Evolutionary conservation across 495 filamentous ascomycete genomes (phyloP), one percentile per base, ranked within the genome.

Genomic region (Cercophora samala): DNA sequence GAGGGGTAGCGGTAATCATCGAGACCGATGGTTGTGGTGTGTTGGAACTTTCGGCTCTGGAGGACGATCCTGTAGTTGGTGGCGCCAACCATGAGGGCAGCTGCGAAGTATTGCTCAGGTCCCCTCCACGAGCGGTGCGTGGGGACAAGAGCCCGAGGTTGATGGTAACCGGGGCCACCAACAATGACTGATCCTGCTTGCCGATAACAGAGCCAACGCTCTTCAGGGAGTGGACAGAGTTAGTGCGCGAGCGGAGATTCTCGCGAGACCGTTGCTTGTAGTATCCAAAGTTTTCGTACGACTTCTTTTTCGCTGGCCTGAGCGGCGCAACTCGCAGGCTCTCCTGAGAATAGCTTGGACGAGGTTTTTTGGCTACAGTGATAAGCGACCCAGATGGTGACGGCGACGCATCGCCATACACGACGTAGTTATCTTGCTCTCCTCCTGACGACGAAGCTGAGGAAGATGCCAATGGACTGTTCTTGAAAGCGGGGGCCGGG

Each of bases 271-370:
- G 75, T 55, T 78, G 77, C 70, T 79, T 81, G 74, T 81, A 76
- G 69, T 82, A 82, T 9, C 81, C 79, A 24, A 82, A 69, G 24
- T 70, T 78, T 60, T 85, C 83, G 64, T 77, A 75, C n/a, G 82
- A 82, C 21, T 66, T 73, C 68, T 74, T 77, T 72, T 79, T 77
- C 67, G 75, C 69, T 11, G 79, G 76, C 32, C 79, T 72, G 15
- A 86, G 70, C 4, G 84, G 83, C 17, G 82, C 79, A n/a, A 86
- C 80, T 9, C 80, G 68, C 29, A 86, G 76, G 59, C 83, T 86
- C 64, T 86, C 84, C 62, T 83, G 82, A 5, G 84, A 86, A 73
- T 86, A 85, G 42, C 75, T 76, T n/a, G 76, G 73, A 6, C 76
- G 75, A 2, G 72, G 66, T 23, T 73, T 71, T 9, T 66, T 75